phyloP scores from a whole-genome alignment of 1,284 basidiomycete genomes.

The Moesziomyces globuligerus region DNA sequence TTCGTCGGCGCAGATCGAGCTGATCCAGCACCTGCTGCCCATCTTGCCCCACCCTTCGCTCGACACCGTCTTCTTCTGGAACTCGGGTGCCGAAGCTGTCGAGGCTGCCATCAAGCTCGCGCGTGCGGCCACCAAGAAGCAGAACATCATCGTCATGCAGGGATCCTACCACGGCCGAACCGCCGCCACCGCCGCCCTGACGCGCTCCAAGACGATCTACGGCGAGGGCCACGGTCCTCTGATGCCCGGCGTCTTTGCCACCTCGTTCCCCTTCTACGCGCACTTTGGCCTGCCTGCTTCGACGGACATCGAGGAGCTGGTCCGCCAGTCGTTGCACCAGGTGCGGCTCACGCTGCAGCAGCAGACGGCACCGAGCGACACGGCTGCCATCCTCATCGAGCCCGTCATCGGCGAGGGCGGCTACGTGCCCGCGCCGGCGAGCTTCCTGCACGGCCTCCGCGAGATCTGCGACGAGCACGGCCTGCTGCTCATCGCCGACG shows the following conservation, averaged over 20 bases:
- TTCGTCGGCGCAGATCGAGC: constrained; percentile 51
- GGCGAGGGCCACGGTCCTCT: constrained; percentile 80
- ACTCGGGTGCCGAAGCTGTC: constrained; percentile 90
- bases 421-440: constrained; percentile 86
- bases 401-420: constrained; percentile 92
- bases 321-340: constrained; percentile 79
- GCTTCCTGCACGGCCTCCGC: constrained; percentile 82
- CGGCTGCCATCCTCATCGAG: constrained; percentile 90
- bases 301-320: constrained; percentile 76
- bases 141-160: constrained; percentile 91
- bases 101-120: constrained; percentile 78
- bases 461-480: constrained; percentile 85
- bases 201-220: constrained; percentile 90
- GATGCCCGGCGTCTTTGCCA: constrained; percentile 86
- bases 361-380: constrained; percentile 84
- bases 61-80: constrained; percentile 83
- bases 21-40: constrained; percentile 54
- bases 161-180: constrained; percentile 67
- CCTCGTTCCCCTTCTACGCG: constrained; percentile 93
- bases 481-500: constrained; percentile 93
- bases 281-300: constrained; percentile 76
- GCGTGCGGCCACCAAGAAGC: constrained; percentile 78
- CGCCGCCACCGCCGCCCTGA: constrained; percentile 83
- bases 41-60: constrained; percentile 84
- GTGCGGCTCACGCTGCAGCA: constrained; percentile 84